Evolutionary conservation across 129 eudicot genomes (phyloP).

Genomic region (Mikania micrantha): DNA sequence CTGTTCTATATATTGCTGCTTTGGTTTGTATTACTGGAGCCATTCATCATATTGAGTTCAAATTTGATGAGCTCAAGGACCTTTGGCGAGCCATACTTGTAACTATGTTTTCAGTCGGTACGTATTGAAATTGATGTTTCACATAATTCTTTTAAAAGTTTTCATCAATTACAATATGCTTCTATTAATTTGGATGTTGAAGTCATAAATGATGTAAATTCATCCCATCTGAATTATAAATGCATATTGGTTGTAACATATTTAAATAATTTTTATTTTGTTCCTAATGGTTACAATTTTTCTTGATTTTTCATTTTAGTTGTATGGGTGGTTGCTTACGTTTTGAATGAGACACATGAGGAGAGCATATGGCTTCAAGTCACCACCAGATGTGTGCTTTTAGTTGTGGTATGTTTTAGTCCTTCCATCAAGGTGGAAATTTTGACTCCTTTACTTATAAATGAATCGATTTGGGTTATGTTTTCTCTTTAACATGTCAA

Average conservation of each 20-base stretch:
- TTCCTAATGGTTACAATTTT: slow-evolving; percentile 5
- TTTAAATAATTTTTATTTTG: neutral
- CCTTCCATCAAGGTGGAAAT: neutral
- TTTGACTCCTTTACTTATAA: neutral
- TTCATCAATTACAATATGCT: neutral
- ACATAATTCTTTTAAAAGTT: neutral
- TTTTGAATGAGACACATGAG: slow-evolving; percentile 72
- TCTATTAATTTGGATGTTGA: neutral
- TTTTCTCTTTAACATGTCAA: neutral
- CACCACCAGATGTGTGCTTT: slow-evolving; percentile 62
- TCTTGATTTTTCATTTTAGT: slow-evolving; percentile 33
- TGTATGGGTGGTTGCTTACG: slow-evolving; percentile 64
- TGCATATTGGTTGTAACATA: neutral
- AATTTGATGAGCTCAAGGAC: slow-evolving; percentile 87
- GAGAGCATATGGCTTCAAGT: slow-evolving; percentile 64
- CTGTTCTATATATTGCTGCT: slow-evolving; percentile 53
- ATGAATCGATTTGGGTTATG: neutral
- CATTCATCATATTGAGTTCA: slow-evolving; percentile 79
- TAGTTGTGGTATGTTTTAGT: slow-evolving; percentile 43
- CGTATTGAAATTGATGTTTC: neutral
- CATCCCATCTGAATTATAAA: neutral
- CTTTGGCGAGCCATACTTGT: slow-evolving; percentile 87
- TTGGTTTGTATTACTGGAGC: slow-evolving; percentile 64
- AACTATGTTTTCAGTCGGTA: slow-evolving; percentile 56
- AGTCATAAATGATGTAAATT: slow-evolving; percentile 1